Base-by-base conservation (phyloP, 106 monocot genomes). In the Amphibolis antarctica region DNA sequence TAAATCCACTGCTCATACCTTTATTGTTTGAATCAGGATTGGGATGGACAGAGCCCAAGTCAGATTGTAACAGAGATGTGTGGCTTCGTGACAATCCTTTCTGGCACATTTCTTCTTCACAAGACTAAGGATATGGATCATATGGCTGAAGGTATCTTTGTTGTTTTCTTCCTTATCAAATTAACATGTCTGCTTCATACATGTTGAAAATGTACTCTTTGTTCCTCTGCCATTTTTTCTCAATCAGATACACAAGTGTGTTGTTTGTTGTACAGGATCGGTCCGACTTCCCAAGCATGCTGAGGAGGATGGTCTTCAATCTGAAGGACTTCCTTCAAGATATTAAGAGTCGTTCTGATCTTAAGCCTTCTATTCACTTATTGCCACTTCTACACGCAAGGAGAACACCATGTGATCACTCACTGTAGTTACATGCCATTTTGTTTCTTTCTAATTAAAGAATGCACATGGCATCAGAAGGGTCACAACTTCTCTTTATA, bases 51-150 rank as follows among this genome's bases (percentile, higher is more conserved):
- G 71, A 77, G 77, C 63, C 82, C 86, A 51, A 82, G 82, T 15
- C 82, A 87, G 57, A 87, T 87, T 48, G 75, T 87, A 56, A 87
- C 86, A n/a, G 86, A 83, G 66, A 69, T 83, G 66, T 87, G 82
- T 73, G 86, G 86, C 12, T 87, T 87, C 59, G 77, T 87, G 64
- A 83, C 75, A 1, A 87, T 87, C 28, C 82, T 87, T 53, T 79
- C 82, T 26, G 86, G 86, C 46, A 87, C 79, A 25, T 87, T 87
- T 69, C 82, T 87, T 22, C 86, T 83, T 58, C 85, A 89, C 66
- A 89, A 71, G 71, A 89, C 85, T 2, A 85, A 89, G 60, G 89
- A 85, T 59, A 80, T 89, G 89, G 75, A 89, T 55, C 85, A 85
- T 59, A 80, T 89, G 89, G 75, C 42, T 6, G 70, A 77, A 7